Conservation (phyloP, 306 rosid genomes). For the Prunus persica region Prunus_persica_NCBIv2 NC_034013.1:11494501-11495000, state of each 20-base stretch:
- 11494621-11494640: not conserved
- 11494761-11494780: not conserved
- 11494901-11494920: not conserved
- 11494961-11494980: not conserved
- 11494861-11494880: not conserved
- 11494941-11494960: not conserved
- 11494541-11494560: not conserved
- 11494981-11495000: not conserved
- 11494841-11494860: conserved; percentile 5
- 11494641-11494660: no score
- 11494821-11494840: not conserved
- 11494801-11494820: not conserved
- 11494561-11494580: no score
- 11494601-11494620: not conserved
- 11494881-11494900: not conserved
- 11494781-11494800: no score
- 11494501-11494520: no score
- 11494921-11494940: not conserved
- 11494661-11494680: no score
- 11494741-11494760: not conserved
- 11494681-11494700: no score
- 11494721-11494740: no score
- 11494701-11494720: no score
- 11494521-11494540: not conserved
- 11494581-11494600: not conserved